Percentiles rank a stretch among this genome's conserved stretches.
phyloP scores from a whole-genome alignment of 805 yeast genomes.

The Saturnispora saitoi region DNA sequence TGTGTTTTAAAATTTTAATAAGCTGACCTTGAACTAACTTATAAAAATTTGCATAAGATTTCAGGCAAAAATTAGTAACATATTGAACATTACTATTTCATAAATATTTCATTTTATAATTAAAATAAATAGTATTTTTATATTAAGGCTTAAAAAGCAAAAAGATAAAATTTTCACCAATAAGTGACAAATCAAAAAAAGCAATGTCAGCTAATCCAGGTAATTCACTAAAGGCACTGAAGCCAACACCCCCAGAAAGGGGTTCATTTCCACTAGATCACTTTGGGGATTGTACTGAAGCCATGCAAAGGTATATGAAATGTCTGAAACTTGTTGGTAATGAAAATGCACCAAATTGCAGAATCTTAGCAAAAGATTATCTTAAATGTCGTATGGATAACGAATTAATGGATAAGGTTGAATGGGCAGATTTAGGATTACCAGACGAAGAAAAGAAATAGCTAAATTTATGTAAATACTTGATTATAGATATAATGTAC shows the following conservation, averaged over 20 bases:
- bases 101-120: too few species aligned
- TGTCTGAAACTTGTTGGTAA: conserved; percentile 75
- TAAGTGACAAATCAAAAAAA: neutral
- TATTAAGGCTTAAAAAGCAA: neutral
- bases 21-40: too few species aligned
- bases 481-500: neutral
- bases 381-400: conserved; percentile 85
- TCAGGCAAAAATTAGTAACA: too few species aligned
- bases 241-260: conserved; percentile 91
- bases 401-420: conserved; percentile 30
- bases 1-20: too few species aligned
- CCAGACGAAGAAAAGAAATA: conserved; percentile 21
- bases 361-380: conserved; percentile 74
- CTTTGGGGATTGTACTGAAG: conserved; percentile 65
- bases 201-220: conserved; percentile 38
- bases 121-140: neutral
- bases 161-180: neutral
- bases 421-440: conserved; percentile 31
- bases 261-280: conserved; percentile 97
- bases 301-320: conserved; percentile 66
- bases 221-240: conserved; percentile 39
- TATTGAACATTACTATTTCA: too few species aligned
- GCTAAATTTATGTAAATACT: neutral
- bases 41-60: too few species aligned
- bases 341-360: conserved; percentile 85